Conservation (phyloP, 805 yeast species). For the Candida xyloterini region DNA sequence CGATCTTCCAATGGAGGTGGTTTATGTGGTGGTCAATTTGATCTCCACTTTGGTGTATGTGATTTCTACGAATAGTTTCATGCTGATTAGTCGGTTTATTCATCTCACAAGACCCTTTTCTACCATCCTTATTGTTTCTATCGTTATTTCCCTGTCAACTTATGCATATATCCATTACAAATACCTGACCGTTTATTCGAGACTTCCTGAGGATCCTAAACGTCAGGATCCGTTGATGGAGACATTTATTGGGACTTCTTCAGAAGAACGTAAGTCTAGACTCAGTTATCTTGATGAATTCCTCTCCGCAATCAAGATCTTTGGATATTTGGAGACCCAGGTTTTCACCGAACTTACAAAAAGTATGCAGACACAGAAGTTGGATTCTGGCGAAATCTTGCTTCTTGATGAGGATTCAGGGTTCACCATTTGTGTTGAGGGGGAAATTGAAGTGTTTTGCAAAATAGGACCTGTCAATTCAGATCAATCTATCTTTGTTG, state of each 20-base stretch:
- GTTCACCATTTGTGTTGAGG: slow-evolving; percentile 90
- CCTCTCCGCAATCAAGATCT: slow-evolving; percentile 84
- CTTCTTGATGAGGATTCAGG: slow-evolving; percentile 67
- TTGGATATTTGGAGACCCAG: slow-evolving; percentile 86
- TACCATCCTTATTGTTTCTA: slow-evolving; percentile 38
- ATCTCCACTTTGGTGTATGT: slow-evolving; percentile 16
- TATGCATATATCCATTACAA: slow-evolving; percentile 58
- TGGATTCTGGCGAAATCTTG: slow-evolving; percentile 73
- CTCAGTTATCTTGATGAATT: slow-evolving; percentile 83
- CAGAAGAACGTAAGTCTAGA: slow-evolving; percentile 39
- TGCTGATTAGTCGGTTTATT: slow-evolving; percentile 42
- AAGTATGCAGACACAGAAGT: slow-evolving; percentile 83
- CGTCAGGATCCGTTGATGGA: slow-evolving; percentile 45
- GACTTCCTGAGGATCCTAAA: slow-evolving; percentile 44
- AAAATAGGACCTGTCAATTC: slow-evolving; percentile 39
- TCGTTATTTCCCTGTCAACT: slow-evolving; percentile 32
- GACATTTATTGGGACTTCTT: slow-evolving; percentile 40
- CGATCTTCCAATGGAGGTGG: slow-evolving; percentile 18
- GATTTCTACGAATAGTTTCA: slow-evolving; percentile 20
- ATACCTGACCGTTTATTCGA: slow-evolving; percentile 61
- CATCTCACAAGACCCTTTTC: slow-evolving; percentile 52
- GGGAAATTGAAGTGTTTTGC: slow-evolving; percentile 75
- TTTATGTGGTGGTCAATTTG: slow-evolving; percentile 17
- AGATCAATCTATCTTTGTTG: slow-evolving; percentile 24
- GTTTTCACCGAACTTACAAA: slow-evolving; percentile 92